These are phyloP conservation scores for Ceratobasidium theobromae DNA, from an alignment of 1,284 basidiomycete genomes.

Conservation along the genomic window DNA sequence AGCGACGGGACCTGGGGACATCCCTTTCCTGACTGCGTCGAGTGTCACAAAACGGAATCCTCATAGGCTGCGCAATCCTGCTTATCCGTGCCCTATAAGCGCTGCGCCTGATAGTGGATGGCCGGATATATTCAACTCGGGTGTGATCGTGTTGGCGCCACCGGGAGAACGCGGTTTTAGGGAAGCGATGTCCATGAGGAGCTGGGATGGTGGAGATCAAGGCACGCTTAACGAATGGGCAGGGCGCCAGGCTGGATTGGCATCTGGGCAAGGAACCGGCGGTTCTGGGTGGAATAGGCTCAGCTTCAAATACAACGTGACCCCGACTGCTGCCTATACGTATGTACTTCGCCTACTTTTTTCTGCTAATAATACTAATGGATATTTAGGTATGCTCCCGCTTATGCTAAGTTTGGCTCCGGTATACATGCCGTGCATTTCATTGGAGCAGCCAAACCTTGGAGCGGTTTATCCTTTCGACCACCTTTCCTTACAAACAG, in stretches of 20 bases:
- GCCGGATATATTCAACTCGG: constrained; percentile 99
- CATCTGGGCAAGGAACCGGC: background rate
- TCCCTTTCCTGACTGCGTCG: constrained; percentile 29
- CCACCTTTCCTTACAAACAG: constrained; percentile 48
- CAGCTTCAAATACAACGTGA: constrained; percentile 96
- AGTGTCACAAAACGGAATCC: background rate
- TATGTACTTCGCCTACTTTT: constrained; percentile 50
- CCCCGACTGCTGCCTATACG: constrained; percentile 96
- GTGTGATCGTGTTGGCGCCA: constrained; percentile 77
- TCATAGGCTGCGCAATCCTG: constrained; percentile 37
- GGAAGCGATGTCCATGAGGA: constrained; percentile 68
- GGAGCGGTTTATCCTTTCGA: constrained; percentile 71
- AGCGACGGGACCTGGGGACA: background rate
- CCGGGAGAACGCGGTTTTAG: constrained; percentile 83
- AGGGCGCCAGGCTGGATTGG: constrained; percentile 46
- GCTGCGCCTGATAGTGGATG: constrained; percentile 96
- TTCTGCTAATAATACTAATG: constrained; percentile 36
- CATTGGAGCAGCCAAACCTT: constrained; percentile 92
- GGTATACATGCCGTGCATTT: constrained; percentile 91
- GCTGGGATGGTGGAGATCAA: constrained; percentile 97
- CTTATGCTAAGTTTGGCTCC: constrained; percentile 88
- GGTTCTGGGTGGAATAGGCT: constrained; percentile 80
- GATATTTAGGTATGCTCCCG: constrained; percentile 79
- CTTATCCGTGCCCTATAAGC: constrained; percentile 48
- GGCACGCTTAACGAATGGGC: constrained; percentile 94